Conservation (phyloP, 192 early-diverging fungal genomes). For the Geranomyces variabilis region DNA sequence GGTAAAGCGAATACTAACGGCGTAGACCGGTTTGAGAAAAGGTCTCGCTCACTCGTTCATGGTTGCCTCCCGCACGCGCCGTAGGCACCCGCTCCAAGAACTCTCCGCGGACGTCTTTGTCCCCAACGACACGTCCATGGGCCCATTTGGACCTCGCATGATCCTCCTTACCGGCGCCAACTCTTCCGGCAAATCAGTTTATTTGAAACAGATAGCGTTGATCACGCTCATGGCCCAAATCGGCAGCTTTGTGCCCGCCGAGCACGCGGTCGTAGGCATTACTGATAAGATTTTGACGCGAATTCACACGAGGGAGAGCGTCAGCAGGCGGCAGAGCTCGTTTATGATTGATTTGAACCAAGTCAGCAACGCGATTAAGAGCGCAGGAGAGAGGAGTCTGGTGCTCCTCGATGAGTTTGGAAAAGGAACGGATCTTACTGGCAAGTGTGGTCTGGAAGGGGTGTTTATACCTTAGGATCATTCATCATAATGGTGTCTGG, state of each 20-base stretch:
- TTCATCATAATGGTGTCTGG: no score
- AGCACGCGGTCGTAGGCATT: constrained; percentile 67
- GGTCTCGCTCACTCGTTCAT: no score
- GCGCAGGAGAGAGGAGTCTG: constrained; percentile 57
- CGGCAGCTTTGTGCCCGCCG: constrained; percentile 85
- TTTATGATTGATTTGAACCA: constrained; percentile 78
- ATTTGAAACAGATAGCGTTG: constrained; percentile 65
- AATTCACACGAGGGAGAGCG: constrained; percentile 69
- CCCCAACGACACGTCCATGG: constrained; percentile 68
- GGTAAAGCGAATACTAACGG: constrained; percentile 4
- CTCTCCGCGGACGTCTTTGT: constrained; percentile 66
- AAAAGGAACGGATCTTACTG: constrained; percentile 69
- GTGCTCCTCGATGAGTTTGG: constrained; percentile 84
- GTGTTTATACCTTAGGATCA: background rate
- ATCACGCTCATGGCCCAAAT: constrained; percentile 89
- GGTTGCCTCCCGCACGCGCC: no score
- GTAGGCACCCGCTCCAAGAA: constrained; percentile 72
- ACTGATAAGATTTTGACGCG: constrained; percentile 80
- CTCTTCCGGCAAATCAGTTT: constrained; percentile 70
- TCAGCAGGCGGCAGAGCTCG: constrained; percentile 68
- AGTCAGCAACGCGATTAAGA: constrained; percentile 51
- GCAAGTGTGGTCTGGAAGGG: constrained; percentile 29
- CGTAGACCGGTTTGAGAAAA: no score
- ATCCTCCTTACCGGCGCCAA: constrained; percentile 84
- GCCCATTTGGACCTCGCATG: constrained; percentile 37